A percentile compares a stretch with the other conserved stretches of the same genome.
These are phyloP conservation scores for Aspergillus nomiae DNA, from an alignment of 2,329 filamentous ascomycete species.

Conservation along the genomic window DNA sequence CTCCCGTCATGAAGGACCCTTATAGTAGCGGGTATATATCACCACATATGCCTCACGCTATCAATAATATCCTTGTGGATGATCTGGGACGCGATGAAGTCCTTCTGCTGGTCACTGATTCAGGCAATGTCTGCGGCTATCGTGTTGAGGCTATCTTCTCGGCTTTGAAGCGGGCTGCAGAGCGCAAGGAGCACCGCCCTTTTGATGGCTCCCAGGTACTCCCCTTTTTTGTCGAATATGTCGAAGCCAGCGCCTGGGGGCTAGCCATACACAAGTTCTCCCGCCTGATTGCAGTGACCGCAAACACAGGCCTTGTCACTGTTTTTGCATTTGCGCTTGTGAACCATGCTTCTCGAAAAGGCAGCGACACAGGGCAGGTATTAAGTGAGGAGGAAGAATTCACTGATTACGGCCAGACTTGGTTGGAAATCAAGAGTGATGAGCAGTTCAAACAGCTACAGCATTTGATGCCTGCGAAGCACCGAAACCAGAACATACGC, in stretches of 20 bases:
- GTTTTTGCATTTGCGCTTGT: constrained; percentile 62
- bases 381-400: constrained; percentile 21
- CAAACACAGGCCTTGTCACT: constrained; percentile 66
- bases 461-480: constrained; percentile 29
- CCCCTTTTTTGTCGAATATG: constrained; percentile 73
- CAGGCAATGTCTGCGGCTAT: constrained; percentile 74
- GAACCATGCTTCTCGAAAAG: constrained; percentile 27
- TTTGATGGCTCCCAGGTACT: constrained; percentile 38
- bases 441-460: constrained; percentile 31
- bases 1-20: constrained; percentile 42
- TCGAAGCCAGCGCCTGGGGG: constrained; percentile 83
- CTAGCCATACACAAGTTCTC: constrained; percentile 77
- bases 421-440: constrained; percentile 32
- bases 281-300: constrained; percentile 82
- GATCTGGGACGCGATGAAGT: constrained; percentile 71
- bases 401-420: constrained; percentile 31
- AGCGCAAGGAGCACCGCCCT: constrained; percentile 23
- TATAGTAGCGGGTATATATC: constrained; percentile 58
- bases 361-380: constrained; percentile 16
- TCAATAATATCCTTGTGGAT: constrained; percentile 71
- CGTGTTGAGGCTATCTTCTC: constrained; percentile 58
- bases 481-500: constrained; percentile 46
- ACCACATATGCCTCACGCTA: constrained; percentile 55
- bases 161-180: constrained; percentile 42
- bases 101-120: constrained; percentile 68